Base-by-base conservation (phyloP, 257 asterid genomes). In the Nicotiana tabacum region DNA sequence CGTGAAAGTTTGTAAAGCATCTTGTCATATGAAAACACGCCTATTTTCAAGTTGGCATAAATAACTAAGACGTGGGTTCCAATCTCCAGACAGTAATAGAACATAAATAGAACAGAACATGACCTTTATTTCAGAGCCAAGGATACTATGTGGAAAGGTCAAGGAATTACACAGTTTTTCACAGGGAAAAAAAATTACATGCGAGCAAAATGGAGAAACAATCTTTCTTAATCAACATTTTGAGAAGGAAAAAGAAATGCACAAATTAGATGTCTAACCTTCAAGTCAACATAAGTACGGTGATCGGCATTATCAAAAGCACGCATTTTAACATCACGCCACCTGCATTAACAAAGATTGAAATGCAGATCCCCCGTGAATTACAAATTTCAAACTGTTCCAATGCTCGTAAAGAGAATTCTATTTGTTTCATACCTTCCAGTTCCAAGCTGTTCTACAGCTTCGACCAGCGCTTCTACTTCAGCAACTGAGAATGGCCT, bases 381-480 rank as follows among this genome's bases (percentile, higher is more conserved):
- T 53, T 10, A 53, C 4, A 53, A 53, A 43, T 9, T 53, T 53
- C 58, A 53, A 53, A 12, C 18, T 53, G 2, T 53, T 15, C 18
- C 18, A 15, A 11, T 53, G 58, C 58, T 53, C 18, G 18, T 13
- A 15, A 53, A 53, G 58, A 53, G 17, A 53, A 53, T 13, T 12
- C 18, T 53, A 15, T 53, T 53, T 53, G 51, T 53, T 53, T 15
- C 58, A 69, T 82, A 95, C 99, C 98, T 91, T 87, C 99, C 99
- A 11, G 99, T 43, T 43, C 51, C 51, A 43, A 43, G 51, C 12
- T 43, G 51, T 3, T 43, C 51, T 43, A 43, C 51, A 43, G 51
- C 51, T 43, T 43, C 51, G 51, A 43, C 51, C 51, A 43, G 51
- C 3, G 51, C 51, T 43, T 43, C 51, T 43, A 43, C 51, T 9